Evolutionary conservation across 257 asterid genomes (phyloP), one percentile per base, ranked within the genome.

Genomic region (Nicotiana knightiana): DNA sequence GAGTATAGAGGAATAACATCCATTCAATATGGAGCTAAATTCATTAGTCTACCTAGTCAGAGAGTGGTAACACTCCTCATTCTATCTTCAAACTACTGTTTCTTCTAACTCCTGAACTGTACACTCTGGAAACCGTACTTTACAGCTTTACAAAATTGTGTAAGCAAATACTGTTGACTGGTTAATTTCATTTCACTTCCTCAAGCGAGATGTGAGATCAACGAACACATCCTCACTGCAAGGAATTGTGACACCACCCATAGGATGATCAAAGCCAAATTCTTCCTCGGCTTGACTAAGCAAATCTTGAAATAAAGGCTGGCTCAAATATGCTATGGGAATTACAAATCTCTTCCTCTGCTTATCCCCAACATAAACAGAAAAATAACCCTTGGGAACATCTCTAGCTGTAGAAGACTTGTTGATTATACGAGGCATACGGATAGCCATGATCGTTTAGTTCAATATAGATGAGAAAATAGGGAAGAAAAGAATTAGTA

Each of bases 321-420:
- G 87, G 57, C 87, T 89, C 85, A 88, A 81, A 80, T 83, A 85
- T 15, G 86, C 66, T 7, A 89, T 53, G 21, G 89, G 86, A 76
- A 85, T 77, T 48, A 83, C 81, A 68, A 85, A 85, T 6, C 89
- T 82, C 81, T 84, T 88, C 84, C 82, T 87, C 16, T 89, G 70
- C 28, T 21, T 66, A 73, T 85, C 85, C 0, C 93, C 93, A 21
- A 91, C 94, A 77, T 89, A 92, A 10, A 92, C 88, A 7, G 86
- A 92, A 3, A 87, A 30, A 54, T 91, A 88, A 12, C 97, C 93
- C 54, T 89, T 92, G 1, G 93, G 94, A 21, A 89, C 89, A n/a
- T 84, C 84, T 64, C 9, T 21, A 5, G 10, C 0, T 64, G 21
- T 30, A 21, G 43, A 64, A 15, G 71, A 64, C 8, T 64, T 30